Evolutionary conservation across 192 early-diverging fungal species (phyloP).

Genomic region (Pilaira anomala): DNA sequence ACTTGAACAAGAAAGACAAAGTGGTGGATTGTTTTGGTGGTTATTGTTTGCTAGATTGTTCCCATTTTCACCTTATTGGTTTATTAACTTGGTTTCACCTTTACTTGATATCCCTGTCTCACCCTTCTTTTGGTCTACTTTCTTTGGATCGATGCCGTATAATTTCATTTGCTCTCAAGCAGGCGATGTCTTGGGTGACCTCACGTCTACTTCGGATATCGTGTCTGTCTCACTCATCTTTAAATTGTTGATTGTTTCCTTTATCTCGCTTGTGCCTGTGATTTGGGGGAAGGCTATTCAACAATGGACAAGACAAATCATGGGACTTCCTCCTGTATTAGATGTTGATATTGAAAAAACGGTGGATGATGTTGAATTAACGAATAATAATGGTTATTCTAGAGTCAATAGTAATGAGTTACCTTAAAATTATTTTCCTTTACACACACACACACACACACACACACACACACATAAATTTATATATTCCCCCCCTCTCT

Average conservation of each 20-base stretch:
- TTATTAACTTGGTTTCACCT: constrained; percentile 52
- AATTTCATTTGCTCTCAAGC: constrained; percentile 53
- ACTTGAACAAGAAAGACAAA: constrained; percentile 32
- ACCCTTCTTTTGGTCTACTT: constrained; percentile 51
- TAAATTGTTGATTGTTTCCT: constrained; percentile 36
- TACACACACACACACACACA: no score
- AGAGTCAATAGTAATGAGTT: not conserved
- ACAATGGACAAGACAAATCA: not conserved
- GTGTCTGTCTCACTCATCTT: constrained; percentile 28
- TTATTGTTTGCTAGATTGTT: constrained; percentile 50
- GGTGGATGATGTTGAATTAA: not conserved
- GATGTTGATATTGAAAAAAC: constrained; percentile 8
- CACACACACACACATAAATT: no score
- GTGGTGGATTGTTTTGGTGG: constrained; percentile 46
- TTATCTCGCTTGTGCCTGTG: constrained; percentile 37
- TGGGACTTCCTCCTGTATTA: constrained; percentile 4
- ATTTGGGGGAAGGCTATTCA: constrained; percentile 31
- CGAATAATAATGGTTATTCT: constrained; percentile 6
- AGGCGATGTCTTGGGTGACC: constrained; percentile 46
- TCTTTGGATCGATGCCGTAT: constrained; percentile 52
- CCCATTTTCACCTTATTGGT: constrained; percentile 56
- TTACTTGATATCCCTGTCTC: constrained; percentile 44
- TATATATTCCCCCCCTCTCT: no score
- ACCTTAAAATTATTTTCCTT: no score
- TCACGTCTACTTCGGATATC: constrained; percentile 38